Percentiles rank a stretch among this genome's conserved stretches.
phyloP scores from a whole-genome alignment of 2,329 filamentous ascomycete species.

The Xenoacremonium recifei region DNA sequence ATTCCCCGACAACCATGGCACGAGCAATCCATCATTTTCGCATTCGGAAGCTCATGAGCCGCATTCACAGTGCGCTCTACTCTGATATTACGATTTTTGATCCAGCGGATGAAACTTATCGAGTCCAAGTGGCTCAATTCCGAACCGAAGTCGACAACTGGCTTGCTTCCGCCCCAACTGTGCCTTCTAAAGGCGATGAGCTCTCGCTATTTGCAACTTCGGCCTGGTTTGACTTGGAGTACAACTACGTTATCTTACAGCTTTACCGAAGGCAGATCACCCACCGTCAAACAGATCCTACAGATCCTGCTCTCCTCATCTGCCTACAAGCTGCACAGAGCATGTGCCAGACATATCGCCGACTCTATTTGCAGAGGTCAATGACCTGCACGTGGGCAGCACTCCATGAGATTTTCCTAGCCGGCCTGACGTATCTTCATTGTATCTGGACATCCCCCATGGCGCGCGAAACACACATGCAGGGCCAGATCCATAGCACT shows the following conservation, averaged over 20 bases:
- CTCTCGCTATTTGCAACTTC: conserved; percentile 33
- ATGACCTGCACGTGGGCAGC: conserved; percentile 30
- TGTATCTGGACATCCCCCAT: conserved; percentile 25
- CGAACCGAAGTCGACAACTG: conserved; percentile 3
- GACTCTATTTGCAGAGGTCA: conserved; percentile 28
- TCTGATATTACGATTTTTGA: background rate
- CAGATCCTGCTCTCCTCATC: conserved; percentile 11
- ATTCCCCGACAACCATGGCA: background rate
- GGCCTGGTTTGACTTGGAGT: conserved; percentile 38
- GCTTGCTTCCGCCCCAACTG: background rate
- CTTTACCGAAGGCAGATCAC: conserved; percentile 33
- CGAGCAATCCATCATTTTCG: background rate
- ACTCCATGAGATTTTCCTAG: conserved; percentile 34
- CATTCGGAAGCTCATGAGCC: background rate
- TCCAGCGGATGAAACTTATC: background rate
- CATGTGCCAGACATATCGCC: conserved; percentile 33
- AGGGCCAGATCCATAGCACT: conserved; percentile 27
- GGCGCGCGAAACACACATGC: conserved; percentile 8
- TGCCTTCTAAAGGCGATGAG: background rate
- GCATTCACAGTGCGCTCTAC: conserved; percentile 6
- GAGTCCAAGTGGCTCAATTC: conserved; percentile 2
- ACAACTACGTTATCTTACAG: conserved; percentile 37
- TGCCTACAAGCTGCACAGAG: conserved; percentile 18
- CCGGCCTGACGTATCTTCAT: conserved; percentile 33
- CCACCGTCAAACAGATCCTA: conserved; percentile 7